Evolutionary conservation across 2,329 filamentous ascomycete genomes (phyloP), one percentile per base, ranked within the genome.

Genomic region (Fusarium buxicola): DNA sequence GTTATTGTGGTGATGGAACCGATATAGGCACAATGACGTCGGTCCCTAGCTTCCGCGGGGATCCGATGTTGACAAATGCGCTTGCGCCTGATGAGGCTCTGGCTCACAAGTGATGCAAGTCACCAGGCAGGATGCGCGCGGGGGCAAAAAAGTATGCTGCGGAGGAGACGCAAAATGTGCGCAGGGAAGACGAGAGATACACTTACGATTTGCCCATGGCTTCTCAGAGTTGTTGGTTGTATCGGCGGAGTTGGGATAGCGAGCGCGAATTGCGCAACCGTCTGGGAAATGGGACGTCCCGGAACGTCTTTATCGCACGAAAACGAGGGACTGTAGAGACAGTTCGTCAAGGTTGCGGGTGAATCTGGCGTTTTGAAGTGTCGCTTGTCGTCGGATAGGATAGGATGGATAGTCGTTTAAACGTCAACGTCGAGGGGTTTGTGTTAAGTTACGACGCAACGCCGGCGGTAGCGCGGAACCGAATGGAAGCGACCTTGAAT

Each of bases 171-270:
- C 27, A 18, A 27, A 51, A 40, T 16, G 34, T n/a, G 34, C n/a
- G 32, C 10, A 28, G 34, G 38, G 32, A 28, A 24, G 16, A 34
- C n/a, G 39, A 40, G 32, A 31, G 44, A 40, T 52, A 35, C n/a
- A 82, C 82, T 81, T 75, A 84, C 82, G 82, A 82, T 81, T 84
- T 84, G 66, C 82, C 82, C 82, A 84, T 84, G 58, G 43, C 40
- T 45, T 43, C 53, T 48, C 15, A 53, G 32, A 54, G 38, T 44
- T 58, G 31, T 38, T 27, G 44, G 35, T 38, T 56, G 44, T 63
- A 39, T 65, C 51, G 54, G 60, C 11, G 49, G 52, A 41, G 52
- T 46, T 53, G 32, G 41, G 44, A 45, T 35, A 59, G 52, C 52
- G 55, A 65, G 65, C 60, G 67, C 69, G 58, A 71, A 69, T 71